Conservation (phyloP, 305 asterid genomes). For the Fraxinus ornus region DNA sequence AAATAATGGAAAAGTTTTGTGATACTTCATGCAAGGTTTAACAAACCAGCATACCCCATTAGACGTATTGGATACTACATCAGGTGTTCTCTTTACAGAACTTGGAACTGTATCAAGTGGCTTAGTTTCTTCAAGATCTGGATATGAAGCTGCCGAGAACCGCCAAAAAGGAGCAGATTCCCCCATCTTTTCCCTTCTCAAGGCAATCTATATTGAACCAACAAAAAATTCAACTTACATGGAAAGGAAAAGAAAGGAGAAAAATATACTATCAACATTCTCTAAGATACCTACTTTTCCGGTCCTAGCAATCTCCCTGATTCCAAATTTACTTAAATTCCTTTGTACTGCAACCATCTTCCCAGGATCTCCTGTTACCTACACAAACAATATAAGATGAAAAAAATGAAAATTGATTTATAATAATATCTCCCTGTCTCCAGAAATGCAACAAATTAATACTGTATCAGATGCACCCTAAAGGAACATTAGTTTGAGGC, state of each 20-base stretch:
- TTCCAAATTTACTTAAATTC: slow-evolving; percentile 88
- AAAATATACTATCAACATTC: background rate
- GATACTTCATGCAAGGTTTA: slow-evolving; percentile 13
- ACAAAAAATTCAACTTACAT: slow-evolving; percentile 18
- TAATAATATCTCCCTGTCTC: background rate
- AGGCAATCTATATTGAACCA: slow-evolving; percentile 66
- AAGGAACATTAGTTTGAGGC: background rate
- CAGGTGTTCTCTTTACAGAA: slow-evolving; percentile 33
- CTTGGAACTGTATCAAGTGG: slow-evolving; percentile 43
- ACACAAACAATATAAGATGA: slow-evolving; percentile 19
- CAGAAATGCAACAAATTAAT: background rate
- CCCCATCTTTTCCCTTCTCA: slow-evolving; percentile 97
- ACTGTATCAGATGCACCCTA: slow-evolving; percentile 3
- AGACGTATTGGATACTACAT: slow-evolving; percentile 53
- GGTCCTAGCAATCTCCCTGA: slow-evolving; percentile 90
- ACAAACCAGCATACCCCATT: slow-evolving; percentile 52
- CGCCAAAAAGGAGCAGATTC: slow-evolving; percentile 98
- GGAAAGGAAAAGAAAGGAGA: slow-evolving; percentile 3
- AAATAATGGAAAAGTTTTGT: background rate
- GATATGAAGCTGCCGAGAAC: slow-evolving; percentile 97
- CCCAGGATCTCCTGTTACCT: slow-evolving; percentile 99
- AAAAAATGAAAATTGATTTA: slow-evolving; percentile 12
- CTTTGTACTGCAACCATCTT: slow-evolving; percentile 88
- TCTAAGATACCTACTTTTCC: slow-evolving; percentile 62
- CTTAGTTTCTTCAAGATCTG: slow-evolving; percentile 75